Evolutionary conservation across 2,329 filamentous ascomycete genomes (phyloP).

Genomic region (Clarireedia monteithiana): DNA sequence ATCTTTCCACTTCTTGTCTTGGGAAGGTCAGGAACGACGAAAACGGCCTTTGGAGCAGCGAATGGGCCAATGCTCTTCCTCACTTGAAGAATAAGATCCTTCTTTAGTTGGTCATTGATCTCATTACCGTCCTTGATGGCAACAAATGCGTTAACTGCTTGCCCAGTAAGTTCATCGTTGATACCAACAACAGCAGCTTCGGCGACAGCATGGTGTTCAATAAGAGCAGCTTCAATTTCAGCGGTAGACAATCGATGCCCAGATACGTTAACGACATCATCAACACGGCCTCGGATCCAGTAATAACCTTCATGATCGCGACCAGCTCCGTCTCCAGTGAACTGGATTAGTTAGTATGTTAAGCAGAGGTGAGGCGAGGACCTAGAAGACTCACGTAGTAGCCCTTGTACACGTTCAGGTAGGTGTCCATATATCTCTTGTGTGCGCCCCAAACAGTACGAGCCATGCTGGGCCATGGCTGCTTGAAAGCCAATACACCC

Average conservation of each 20-base stretch:
- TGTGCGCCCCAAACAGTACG: constrained; percentile 96
- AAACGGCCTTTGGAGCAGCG: constrained; percentile 89
- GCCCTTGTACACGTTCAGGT: constrained; percentile 94
- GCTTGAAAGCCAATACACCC: constrained; percentile 63
- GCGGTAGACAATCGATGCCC: constrained; percentile 94
- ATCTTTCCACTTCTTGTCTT: constrained; percentile 99
- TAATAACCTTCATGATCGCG: constrained; percentile 98
- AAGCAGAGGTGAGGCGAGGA: neutral
- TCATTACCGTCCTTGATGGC: constrained; percentile 81
- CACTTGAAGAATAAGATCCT: constrained; percentile 90
- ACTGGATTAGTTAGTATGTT: constrained; percentile 39
- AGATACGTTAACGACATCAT: constrained; percentile 97
- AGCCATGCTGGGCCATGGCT: constrained; percentile 97
- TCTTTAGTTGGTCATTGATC: constrained; percentile 70
- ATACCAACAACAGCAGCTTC: constrained; percentile 95
- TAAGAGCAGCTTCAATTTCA: constrained; percentile 93
- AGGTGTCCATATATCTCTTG: constrained; percentile 98
- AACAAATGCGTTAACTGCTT: constrained; percentile 96
- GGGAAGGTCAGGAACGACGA: constrained; percentile 84
- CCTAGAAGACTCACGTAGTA: constrained; percentile 70
- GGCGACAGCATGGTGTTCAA: constrained; percentile 83
- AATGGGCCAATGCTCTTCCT: constrained; percentile 97
- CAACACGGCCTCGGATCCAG: constrained; percentile 98
- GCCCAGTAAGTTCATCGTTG: constrained; percentile 86
- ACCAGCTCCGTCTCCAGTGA: constrained; percentile 88